Conservation (phyloP, 2,329 filamentous ascomycete genomes). For the Myriosclerotinia duriaeana region DNA sequence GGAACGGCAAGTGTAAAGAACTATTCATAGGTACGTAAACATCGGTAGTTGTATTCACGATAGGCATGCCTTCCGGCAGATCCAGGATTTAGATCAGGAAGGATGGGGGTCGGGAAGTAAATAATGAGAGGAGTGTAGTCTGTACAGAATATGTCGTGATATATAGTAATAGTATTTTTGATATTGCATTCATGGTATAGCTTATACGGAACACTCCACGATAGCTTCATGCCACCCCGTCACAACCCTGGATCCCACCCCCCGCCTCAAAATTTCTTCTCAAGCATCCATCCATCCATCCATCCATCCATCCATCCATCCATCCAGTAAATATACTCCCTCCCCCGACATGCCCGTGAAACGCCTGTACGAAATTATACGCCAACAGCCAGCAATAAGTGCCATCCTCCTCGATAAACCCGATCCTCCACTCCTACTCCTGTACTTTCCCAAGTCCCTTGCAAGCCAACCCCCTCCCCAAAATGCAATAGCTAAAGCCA, state of each 20-base stretch:
- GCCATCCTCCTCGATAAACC: constrained; percentile 20
- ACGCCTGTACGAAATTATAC: constrained; percentile 35
- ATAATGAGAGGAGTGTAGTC: no score
- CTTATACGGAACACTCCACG: constrained; percentile 1
- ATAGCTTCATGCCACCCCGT: constrained; percentile 1
- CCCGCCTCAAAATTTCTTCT: background rate
- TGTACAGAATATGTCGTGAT: background rate
- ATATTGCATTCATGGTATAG: constrained; percentile 14
- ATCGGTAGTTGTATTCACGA: no score
- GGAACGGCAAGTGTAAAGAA: no score
- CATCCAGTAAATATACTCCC: constrained; percentile 26
- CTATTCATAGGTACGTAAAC: no score
- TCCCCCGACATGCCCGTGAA: constrained; percentile 31
- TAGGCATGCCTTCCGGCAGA: no score
- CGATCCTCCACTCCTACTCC: constrained; percentile 29
- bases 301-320: constrained; percentile 19
- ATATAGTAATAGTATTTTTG: background rate
- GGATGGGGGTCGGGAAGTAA: no score
- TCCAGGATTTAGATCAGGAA: no score
- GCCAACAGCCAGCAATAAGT: constrained; percentile 34
- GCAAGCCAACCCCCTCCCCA: background rate
- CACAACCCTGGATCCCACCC: constrained; percentile 27
- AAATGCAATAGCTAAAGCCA: constrained; percentile 14
- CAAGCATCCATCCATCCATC: constrained; percentile 28
- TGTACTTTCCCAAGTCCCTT: constrained; percentile 14